Evolutionary conservation across 768 basidiomycete species (phyloP).

Genomic region (Psilocybe azurescens): DNA sequence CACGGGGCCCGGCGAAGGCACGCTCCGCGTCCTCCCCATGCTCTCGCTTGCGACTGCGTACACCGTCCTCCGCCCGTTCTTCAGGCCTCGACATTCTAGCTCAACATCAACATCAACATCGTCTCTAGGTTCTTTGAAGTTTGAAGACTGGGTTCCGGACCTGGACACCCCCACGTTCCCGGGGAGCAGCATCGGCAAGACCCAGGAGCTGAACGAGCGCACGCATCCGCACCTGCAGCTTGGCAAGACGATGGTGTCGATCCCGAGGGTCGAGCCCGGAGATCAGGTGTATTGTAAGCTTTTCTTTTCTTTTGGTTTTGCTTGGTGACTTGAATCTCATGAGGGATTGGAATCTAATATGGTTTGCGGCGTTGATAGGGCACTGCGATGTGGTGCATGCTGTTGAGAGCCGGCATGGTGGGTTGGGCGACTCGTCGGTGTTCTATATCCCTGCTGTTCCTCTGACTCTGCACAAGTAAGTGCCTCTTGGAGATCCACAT

Average conservation of each 20-base stretch:
- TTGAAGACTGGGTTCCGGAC: conserved; percentile 62
- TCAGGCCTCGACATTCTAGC: conserved; percentile 41
- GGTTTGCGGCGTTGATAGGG: conserved; percentile 35
- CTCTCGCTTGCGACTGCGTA: conserved; percentile 63
- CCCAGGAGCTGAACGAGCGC: conserved; percentile 56
- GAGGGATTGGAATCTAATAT: background rate
- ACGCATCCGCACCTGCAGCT: conserved; percentile 72
- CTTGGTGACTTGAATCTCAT: no score
- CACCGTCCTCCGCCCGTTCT: conserved; percentile 69
- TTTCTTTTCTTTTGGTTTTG: no score
- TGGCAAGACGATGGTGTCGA: conserved; percentile 57
- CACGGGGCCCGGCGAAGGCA: conserved; percentile 66
- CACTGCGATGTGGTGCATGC: conserved; percentile 62
- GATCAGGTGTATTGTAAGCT: conserved; percentile 63
- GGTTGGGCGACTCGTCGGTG: conserved; percentile 56
- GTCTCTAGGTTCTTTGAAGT: conserved; percentile 28
- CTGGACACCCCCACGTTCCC: conserved; percentile 56
- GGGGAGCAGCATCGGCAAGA: conserved; percentile 55
- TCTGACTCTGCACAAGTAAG: conserved; percentile 54
- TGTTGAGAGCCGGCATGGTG: conserved; percentile 54
- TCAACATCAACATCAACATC: conserved; percentile 22
- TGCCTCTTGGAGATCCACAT: background rate
- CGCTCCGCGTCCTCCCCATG: conserved; percentile 65
- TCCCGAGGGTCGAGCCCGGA: conserved; percentile 64
- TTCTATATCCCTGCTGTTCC: conserved; percentile 62